Percentiles rank a stretch among this genome's conserved stretches.
These are phyloP conservation scores for Simplicillium sp. DNA, from an alignment of 2,329 filamentous ascomycete genomes.

Conservation along the genomic window DNA sequence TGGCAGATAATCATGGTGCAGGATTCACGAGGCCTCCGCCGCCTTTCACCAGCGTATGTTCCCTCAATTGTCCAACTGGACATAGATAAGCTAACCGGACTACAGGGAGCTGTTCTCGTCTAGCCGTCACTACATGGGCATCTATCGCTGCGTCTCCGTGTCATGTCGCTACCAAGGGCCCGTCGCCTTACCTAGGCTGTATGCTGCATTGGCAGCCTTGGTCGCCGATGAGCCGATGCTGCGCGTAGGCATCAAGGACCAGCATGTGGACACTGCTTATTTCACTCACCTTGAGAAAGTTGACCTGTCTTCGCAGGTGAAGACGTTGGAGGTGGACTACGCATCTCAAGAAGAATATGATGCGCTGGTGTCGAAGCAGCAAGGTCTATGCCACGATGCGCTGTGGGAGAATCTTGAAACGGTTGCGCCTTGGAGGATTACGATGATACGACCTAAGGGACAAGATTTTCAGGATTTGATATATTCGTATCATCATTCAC, in stretches of 20 bases:
- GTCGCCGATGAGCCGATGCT: constrained; percentile 35
- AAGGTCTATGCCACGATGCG: constrained; percentile 29
- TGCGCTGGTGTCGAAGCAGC: constrained; percentile 16
- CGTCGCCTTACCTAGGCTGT: constrained; percentile 14
- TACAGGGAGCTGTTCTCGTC: constrained; percentile 35
- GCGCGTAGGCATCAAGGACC: constrained; percentile 35
- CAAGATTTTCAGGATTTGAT: constrained; percentile 26
- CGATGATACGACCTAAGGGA: constrained; percentile 20
- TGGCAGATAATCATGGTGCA: no score
- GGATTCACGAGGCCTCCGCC: no score
- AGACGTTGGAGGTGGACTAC: constrained; percentile 19
- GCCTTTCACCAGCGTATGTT: no score
- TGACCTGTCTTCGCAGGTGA: constrained; percentile 32
- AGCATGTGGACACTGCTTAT: constrained; percentile 30
- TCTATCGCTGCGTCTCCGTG: constrained; percentile 36
- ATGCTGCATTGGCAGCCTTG: constrained; percentile 28
- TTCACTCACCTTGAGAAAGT: constrained; percentile 34
- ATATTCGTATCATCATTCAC: constrained; percentile 42
- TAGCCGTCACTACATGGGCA: constrained; percentile 33
- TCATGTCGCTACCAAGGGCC: constrained; percentile 30
- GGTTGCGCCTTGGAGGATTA: constrained; percentile 37
- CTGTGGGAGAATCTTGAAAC: constrained; percentile 28
- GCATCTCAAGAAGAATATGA: constrained; percentile 18
- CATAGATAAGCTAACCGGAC: no score
- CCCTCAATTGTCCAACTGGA: no score